Conservation (phyloP, 352 stramenopile species). For the Phytophthora crassamura region DNA sequence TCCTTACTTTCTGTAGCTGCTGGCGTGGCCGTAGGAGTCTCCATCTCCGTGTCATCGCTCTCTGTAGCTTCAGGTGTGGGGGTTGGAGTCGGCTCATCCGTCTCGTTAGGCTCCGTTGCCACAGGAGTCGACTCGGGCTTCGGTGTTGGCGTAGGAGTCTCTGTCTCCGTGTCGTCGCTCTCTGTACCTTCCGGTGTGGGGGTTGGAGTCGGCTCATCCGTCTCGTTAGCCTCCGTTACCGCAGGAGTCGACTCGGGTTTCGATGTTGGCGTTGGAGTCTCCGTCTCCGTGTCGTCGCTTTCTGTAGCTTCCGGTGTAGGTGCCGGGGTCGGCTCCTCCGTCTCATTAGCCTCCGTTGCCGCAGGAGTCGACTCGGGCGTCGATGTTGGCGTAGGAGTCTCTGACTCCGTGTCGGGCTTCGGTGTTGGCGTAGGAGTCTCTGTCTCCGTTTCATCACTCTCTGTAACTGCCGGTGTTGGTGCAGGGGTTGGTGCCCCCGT, state of each 20-base stretch:
- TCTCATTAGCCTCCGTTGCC: not conserved
- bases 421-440: slow-evolving; percentile 1
- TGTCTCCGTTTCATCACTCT: not conserved
- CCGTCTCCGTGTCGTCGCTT: not conserved
- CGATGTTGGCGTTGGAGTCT: not conserved
- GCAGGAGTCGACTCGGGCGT: slow-evolving; percentile 6
- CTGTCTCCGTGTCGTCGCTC: slow-evolving; percentile 5
- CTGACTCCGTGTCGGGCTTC: not conserved
- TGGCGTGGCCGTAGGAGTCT: slow-evolving; percentile 4
- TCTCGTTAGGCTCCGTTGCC: not conserved
- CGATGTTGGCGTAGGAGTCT: slow-evolving; percentile 1
- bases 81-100: not conserved
- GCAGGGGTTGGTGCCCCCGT: not conserved
- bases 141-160: not conserved
- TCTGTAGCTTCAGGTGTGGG: not conserved
- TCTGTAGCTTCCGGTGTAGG: slow-evolving; percentile 1
- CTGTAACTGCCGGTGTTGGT: slow-evolving; percentile 1
- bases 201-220: slow-evolving; percentile 10
- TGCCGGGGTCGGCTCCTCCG: no score
- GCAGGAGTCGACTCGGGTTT: not conserved
- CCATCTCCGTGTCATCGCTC: no score
- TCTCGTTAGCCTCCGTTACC: not conserved
- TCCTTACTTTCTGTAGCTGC: not conserved
- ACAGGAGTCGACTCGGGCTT: slow-evolving; percentile 1
- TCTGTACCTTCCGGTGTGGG: slow-evolving; percentile 10